These are phyloP conservation scores for Zea mays DNA, from an alignment of 176 grass and related monocot species.

Conservation along the genomic window DNA sequence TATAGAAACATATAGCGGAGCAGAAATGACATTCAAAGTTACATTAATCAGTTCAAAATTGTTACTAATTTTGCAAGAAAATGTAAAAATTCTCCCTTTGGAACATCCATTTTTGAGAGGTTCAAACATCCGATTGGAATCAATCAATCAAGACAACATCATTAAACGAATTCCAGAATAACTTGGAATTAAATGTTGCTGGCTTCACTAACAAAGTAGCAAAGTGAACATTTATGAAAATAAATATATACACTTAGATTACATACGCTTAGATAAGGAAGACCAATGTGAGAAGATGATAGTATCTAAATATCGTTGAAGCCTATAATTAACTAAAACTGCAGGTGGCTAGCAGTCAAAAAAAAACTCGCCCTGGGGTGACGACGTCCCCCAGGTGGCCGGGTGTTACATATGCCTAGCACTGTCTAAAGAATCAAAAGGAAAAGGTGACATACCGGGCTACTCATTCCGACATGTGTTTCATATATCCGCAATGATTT, in stretches of 20 bases:
- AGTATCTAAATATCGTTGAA: constrained; percentile 24
- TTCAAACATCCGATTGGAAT: constrained; percentile 8
- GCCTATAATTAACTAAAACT: constrained; percentile 20
- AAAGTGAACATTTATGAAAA: neutral
- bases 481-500: constrained; percentile 95
- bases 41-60: neutral
- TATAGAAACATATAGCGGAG: neutral
- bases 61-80: neutral
- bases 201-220: constrained; percentile 23
- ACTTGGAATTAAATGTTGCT: neutral
- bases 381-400: neutral
- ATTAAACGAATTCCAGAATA: neutral
- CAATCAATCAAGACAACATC: neutral
- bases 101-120: neutral
- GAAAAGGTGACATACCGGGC: constrained; percentile 59
- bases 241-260: no score
- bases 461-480: constrained; percentile 99
- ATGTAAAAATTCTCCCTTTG: neutral
- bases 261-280: neutral
- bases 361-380: neutral
- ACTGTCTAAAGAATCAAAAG: constrained; percentile 22
- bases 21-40: neutral
- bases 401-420: constrained; percentile 8
- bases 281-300: neutral
- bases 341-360: constrained; percentile 12